phyloP scores from a whole-genome alignment of 805 yeast species.

The Monosporozyma aquatica region DNA sequence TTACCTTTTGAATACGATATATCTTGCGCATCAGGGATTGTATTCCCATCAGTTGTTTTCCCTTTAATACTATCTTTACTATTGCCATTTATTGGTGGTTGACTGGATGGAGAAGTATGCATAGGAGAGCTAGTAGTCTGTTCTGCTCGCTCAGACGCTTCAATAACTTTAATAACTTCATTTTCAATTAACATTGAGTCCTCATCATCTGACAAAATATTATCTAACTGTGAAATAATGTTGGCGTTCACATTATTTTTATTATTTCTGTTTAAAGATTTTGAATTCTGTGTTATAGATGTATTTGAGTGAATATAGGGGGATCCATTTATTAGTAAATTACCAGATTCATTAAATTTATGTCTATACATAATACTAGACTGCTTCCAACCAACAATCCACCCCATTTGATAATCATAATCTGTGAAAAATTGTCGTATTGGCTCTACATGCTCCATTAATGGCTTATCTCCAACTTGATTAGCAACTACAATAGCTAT shows the following conservation, averaged over 20 bases:
- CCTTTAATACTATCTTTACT: not conserved
- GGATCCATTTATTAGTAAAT: not conserved
- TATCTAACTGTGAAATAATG: slow-evolving; percentile 2
- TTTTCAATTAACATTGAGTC: slow-evolving; percentile 20
- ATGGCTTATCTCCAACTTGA: slow-evolving; percentile 60
- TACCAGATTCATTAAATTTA: slow-evolving; percentile 9
- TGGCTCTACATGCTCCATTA: slow-evolving; percentile 11
- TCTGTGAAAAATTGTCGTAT: slow-evolving; percentile 22
- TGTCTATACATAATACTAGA: slow-evolving; percentile 30
- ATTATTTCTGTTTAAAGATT: not conserved
- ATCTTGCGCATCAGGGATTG: not conserved
- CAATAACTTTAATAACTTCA: slow-evolving; percentile 11
- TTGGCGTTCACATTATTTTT: not conserved
- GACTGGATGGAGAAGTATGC: too few species aligned
- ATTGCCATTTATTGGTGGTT: not conserved
- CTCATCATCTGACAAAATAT: slow-evolving; percentile 25
- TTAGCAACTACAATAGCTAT: slow-evolving; percentile 66
- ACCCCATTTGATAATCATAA: slow-evolving; percentile 59
- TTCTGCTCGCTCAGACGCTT: not conserved
- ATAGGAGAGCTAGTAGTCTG: too few species aligned
- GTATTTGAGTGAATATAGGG: not conserved
- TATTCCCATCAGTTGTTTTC: too few species aligned
- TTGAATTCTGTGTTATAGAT: not conserved
- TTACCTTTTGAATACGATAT: not conserved
- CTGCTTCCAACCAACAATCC: slow-evolving; percentile 68